Conservation (phyloP, 1,284 basidiomycete species). For the Mycena sp. region DNA sequence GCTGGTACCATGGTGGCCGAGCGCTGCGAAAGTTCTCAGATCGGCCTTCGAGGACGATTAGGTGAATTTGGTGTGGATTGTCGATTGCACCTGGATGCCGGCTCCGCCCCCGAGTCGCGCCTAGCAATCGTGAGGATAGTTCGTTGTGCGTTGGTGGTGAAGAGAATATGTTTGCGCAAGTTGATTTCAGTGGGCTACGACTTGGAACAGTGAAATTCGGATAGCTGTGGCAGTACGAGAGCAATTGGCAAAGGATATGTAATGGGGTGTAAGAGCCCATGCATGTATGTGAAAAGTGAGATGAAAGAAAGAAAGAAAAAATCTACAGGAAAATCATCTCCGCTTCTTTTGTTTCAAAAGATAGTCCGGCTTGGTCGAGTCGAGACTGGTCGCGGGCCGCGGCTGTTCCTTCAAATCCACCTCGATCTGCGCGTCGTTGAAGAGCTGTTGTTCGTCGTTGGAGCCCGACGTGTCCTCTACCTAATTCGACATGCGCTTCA, state of each 20-base stretch:
- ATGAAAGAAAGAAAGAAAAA: too few species aligned
- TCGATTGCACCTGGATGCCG: conserved; percentile 79
- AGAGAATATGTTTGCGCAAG: neutral
- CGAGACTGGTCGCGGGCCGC: conserved; percentile 2
- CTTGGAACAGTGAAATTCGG: too few species aligned
- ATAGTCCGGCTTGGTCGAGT: conserved; percentile 1
- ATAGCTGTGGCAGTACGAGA: too few species aligned
- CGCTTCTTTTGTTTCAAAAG: neutral
- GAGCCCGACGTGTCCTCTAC: neutral
- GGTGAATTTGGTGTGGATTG: neutral
- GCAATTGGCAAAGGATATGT: too few species aligned
- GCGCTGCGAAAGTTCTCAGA: conserved; percentile 85
- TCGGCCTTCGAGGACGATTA: conserved; percentile 67
- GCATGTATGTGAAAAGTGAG: too few species aligned
- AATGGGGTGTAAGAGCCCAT: too few species aligned
- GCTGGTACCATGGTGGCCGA: conserved; percentile 88
- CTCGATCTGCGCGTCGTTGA: conserved; percentile 6
- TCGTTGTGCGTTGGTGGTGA: neutral
- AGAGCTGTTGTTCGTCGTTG: neutral
- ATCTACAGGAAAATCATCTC: too few species aligned
- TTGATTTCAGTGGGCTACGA: too few species aligned
- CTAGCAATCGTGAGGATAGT: conserved; percentile 78
- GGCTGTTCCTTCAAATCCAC: conserved; percentile 10
- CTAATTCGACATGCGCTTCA: conserved; percentile 1
- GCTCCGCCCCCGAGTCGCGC: conserved; percentile 88